Percentiles rank a stretch among this genome's conserved stretches.
Conservation (phyloP, 495 filamentous ascomycete species). For the Podospora pseudocomata region DNA sequence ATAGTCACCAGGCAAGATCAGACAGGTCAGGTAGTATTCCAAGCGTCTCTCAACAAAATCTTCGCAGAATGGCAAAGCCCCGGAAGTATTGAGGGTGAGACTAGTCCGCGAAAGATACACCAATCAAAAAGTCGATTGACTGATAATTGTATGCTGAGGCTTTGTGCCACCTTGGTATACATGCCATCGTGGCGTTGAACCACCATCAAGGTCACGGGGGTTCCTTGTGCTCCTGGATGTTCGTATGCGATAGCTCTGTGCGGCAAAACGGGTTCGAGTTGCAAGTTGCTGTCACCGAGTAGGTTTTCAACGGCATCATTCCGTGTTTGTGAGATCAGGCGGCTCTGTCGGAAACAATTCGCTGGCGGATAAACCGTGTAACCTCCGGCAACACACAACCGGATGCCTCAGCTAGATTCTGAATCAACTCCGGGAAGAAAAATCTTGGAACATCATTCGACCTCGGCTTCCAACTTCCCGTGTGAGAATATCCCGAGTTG, state of each 20-base stretch:
- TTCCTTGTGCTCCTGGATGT: neutral
- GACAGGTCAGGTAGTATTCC: neutral
- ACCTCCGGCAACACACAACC: neutral
- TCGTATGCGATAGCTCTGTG: neutral
- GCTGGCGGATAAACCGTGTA: constrained; percentile 11
- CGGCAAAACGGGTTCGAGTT: neutral
- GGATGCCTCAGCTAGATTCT: constrained; percentile 14
- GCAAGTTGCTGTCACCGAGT: neutral
- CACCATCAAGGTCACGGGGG: neutral
- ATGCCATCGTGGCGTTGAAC: neutral
- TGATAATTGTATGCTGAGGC: neutral
- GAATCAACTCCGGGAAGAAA: constrained; percentile 9
- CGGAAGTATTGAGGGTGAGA: neutral
- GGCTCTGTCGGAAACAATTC: constrained; percentile 6
- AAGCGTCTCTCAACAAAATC: neutral
- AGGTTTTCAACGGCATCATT: neutral
- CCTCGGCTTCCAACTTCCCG: neutral
- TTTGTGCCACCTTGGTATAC: neutral
- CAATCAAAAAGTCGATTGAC: neutral
- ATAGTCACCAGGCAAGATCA: neutral
- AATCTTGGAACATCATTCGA: constrained; percentile 13
- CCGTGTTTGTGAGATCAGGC: constrained; percentile 5
- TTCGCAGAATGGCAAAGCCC: neutral
- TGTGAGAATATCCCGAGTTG: neutral
- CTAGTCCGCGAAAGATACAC: neutral